Base-by-base conservation (phyloP, 2,329 filamentous ascomycete genomes). In the Endothia cerciana region DNA sequence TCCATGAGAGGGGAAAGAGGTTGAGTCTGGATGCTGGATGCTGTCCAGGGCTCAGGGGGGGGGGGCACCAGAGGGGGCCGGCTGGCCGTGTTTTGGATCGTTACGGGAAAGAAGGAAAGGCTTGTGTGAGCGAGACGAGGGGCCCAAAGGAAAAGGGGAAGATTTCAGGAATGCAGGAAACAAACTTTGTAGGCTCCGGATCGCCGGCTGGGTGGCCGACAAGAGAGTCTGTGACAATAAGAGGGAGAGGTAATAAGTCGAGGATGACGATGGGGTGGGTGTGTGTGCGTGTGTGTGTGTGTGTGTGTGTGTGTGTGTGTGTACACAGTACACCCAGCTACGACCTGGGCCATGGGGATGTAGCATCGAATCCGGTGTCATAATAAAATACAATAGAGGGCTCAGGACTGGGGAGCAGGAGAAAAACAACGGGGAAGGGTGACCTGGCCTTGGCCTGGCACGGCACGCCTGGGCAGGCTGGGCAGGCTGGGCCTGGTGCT, bases 1-100 rank as follows among this genome's bases (percentile, higher is more conserved):
- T 60, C 60, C 51, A 58, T 65, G 62, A 67, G 64, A 65, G 55
- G 65, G 59, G n/a, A n/a, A 10, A 30, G 51, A 60, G 4, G 49
- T 15, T 56, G 28, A n/a, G 17, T 47, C 43, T 30, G 53, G 33
- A 43, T 36, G 19, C 5, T 56, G 13, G 13, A n/a, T 40, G 25
- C 38, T 15, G 36, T 19, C 38, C 33, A 38, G 57, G 38, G 47
- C 47, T 57, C 22, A 25, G n/a, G 22, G 10, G 33, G 33, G 33
- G 33, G 6, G 33, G 33, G 6, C 5, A 10, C 33, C 33, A 10
- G 10, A 1, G 41, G 19, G 41, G 41, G 41, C 41, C 19, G 41
- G 41, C 6, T 45, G 17, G 41, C 7, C 6, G 5, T 58, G 33
- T 62, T 43, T 53, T 36, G 38, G 56, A 63, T 63, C 36, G 36